phyloP scores from a whole-genome alignment of 805 yeast species.

The Starmerella potacharoeniae region DNA sequence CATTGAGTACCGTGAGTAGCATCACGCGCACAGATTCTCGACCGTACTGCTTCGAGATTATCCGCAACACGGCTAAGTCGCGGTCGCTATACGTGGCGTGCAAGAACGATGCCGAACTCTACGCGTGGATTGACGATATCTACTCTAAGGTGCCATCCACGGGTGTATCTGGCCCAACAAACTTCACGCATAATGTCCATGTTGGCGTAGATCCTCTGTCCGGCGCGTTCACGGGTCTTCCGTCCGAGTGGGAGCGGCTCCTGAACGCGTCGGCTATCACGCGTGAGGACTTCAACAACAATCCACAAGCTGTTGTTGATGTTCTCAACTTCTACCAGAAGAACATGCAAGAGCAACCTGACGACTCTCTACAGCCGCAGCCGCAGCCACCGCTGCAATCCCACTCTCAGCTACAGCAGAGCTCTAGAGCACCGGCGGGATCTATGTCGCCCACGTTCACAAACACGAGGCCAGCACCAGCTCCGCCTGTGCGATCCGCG shows the following conservation, averaged over 20 bases:
- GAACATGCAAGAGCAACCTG: slow-evolving; percentile 22
- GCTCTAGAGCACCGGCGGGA: not conserved
- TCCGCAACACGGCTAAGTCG: slow-evolving; percentile 29
- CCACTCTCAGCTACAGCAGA: not conserved
- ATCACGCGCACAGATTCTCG: slow-evolving; percentile 59
- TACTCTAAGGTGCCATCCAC: slow-evolving; percentile 33
- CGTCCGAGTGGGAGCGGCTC: slow-evolving; percentile 82
- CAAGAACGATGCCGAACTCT: slow-evolving; percentile 66
- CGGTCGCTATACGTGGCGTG: slow-evolving; percentile 65
- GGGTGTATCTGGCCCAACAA: slow-evolving; percentile 79
- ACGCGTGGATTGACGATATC: slow-evolving; percentile 85
- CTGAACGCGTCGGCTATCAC: slow-evolving; percentile 80
- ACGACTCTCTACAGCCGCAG: not conserved
- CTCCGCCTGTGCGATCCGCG: slow-evolving; percentile 19
- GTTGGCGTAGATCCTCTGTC: slow-evolving; percentile 78
- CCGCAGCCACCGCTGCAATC: slow-evolving; percentile 4
- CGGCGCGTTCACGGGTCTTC: slow-evolving; percentile 85
- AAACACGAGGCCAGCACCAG: slow-evolving; percentile 17
- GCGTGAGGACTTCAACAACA: slow-evolving; percentile 73
- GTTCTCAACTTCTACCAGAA: slow-evolving; percentile 64
- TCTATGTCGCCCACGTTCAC: slow-evolving; percentile 15
- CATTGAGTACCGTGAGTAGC: slow-evolving; percentile 47
- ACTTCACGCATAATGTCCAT: slow-evolving; percentile 90
- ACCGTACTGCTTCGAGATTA: slow-evolving; percentile 72
- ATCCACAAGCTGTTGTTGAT: slow-evolving; percentile 90